Evolutionary conservation across 768 basidiomycete species (phyloP).

Genomic region (Naganishia onofrii): DNA sequence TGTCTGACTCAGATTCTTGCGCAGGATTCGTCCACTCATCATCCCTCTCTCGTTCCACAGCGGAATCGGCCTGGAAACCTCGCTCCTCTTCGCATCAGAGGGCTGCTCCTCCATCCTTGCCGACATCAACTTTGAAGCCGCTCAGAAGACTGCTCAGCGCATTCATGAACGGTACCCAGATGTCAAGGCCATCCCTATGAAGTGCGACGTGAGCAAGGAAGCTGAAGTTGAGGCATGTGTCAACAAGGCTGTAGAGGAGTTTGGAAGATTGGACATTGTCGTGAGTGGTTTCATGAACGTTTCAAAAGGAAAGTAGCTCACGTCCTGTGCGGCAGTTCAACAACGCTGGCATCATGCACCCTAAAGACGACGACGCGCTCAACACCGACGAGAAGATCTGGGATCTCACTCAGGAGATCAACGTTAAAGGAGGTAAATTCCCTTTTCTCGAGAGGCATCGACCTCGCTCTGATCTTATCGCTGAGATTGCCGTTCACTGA

Average conservation of each 20-base stretch:
- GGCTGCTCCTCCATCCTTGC: conserved; percentile 86
- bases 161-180: conserved; percentile 65
- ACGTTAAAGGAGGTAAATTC: conserved; percentile 70
- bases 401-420: conserved; percentile 69
- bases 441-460: too few species aligned
- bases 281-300: conserved; percentile 54
- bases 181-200: conserved; percentile 59
- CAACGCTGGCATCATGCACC: conserved; percentile 99
- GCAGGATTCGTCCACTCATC: background rate
- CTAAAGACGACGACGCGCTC: conserved; percentile 85
- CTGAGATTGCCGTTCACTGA: background rate
- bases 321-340: conserved; percentile 66
- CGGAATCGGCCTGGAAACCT: conserved; percentile 92
- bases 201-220: conserved; percentile 87
- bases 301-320: background rate
- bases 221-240: conserved; percentile 77
- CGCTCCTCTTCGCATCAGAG: conserved; percentile 90
- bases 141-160: conserved; percentile 64
- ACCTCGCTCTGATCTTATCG: background rate
- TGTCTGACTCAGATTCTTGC: background rate
- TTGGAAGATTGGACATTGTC: conserved; percentile 94
- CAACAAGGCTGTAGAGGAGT: conserved; percentile 71
- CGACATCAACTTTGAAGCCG: conserved; percentile 78
- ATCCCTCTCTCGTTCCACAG: conserved; percentile 54
- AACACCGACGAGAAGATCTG: conserved; percentile 96